Conservation (phyloP, 108 stramenopile species). For the Chaetoceros tenuissimus region DNA sequence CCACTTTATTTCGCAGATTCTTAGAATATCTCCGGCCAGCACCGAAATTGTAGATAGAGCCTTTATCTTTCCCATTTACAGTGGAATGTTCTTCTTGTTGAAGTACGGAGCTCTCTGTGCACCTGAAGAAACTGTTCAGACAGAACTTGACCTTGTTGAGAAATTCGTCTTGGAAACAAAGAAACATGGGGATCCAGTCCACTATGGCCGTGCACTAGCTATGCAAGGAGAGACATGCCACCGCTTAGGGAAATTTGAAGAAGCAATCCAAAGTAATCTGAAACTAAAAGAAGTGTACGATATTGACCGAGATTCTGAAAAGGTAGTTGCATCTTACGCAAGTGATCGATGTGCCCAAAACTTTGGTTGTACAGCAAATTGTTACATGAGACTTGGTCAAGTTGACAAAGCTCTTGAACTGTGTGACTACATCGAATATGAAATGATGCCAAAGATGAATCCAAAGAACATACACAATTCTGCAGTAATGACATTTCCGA, state of each 20-base stretch:
- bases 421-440: slow-evolving; percentile 35
- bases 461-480: slow-evolving; percentile 41
- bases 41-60: slow-evolving; percentile 31
- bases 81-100: slow-evolving; percentile 38
- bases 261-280: slow-evolving; percentile 29
- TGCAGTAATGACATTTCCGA: slow-evolving; percentile 38
- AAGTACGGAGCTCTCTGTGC: slow-evolving; percentile 36
- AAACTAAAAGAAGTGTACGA: slow-evolving; percentile 17
- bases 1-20: slow-evolving; percentile 5
- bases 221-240: slow-evolving; percentile 50
- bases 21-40: slow-evolving; percentile 10
- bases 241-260: slow-evolving; percentile 35
- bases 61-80: slow-evolving; percentile 54
- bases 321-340: slow-evolving; percentile 40
- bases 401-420: slow-evolving; percentile 29
- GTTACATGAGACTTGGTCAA: slow-evolving; percentile 25
- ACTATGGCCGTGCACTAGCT: slow-evolving; percentile 48
- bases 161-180: slow-evolving; percentile 47
- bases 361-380: slow-evolving; percentile 39
- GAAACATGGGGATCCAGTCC: slow-evolving; percentile 39
- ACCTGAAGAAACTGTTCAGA: slow-evolving; percentile 27
- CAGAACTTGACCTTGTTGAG: slow-evolving; percentile 32
- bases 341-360: slow-evolving; percentile 51
- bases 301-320: slow-evolving; percentile 37
- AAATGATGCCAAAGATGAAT: slow-evolving; percentile 51